Percentiles rank a stretch among this genome's conserved stretches.
Conservation (phyloP, 2,329 filamentous ascomycete genomes). For the Coleophoma crateriformis region DNA sequence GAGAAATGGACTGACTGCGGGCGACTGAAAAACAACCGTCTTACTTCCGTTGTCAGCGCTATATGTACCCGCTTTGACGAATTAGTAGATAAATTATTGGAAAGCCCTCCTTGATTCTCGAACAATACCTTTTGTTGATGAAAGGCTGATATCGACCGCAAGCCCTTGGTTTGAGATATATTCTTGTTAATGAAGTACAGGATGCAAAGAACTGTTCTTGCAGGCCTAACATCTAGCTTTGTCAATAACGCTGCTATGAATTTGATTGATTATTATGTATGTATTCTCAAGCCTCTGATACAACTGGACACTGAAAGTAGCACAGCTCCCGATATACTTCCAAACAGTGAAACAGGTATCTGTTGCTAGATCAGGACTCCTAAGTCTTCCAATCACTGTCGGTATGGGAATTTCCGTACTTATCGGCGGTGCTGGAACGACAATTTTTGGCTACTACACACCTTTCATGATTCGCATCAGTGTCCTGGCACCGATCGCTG, state of each 20-base stretch:
- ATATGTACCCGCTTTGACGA: no score
- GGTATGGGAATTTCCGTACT: conserved; percentile 13
- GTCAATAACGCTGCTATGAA: background rate
- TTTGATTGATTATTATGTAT: conserved; percentile 30
- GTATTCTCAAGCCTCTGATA: background rate
- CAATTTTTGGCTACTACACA: conserved; percentile 2
- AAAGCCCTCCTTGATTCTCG: no score
- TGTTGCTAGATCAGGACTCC: background rate
- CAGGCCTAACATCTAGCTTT: background rate
- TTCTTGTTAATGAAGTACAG: background rate
- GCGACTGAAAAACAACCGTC: no score
- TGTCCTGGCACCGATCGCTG: conserved; percentile 1
- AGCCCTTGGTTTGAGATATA: no score
- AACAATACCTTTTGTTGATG: no score
- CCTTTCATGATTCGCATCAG: conserved; percentile 8
- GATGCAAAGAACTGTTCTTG: conserved; percentile 21
- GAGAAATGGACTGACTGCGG: no score
- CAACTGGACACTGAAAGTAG: background rate
- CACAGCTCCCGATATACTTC: conserved; percentile 18
- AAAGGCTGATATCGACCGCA: no score
- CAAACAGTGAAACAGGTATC: conserved; percentile 1
- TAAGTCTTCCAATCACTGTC: background rate
- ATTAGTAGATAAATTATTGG: no score
- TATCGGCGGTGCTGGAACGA: background rate
- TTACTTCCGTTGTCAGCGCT: no score